Evolutionary conservation across 2,329 filamentous ascomycete species (phyloP), one percentile per base, ranked within the genome.

Genomic region (Didymella lethalis): DNA sequence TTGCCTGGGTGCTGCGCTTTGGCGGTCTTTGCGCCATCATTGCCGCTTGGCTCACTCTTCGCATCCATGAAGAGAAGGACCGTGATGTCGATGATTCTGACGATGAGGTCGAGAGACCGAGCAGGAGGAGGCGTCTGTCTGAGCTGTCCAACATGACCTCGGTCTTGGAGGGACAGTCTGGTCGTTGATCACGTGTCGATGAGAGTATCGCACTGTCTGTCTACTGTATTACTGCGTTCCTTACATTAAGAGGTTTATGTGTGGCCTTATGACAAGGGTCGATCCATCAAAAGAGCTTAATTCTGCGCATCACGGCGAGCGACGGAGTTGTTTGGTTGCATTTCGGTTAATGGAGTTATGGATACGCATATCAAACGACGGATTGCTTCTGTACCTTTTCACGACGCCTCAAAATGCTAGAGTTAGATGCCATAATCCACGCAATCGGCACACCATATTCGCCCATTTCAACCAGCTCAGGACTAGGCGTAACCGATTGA

Each of bases 1-100:
- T 97, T 48, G 88, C 89, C 16, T 92, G 94, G 81, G 92, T 97
- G 41, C 80, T 98, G 68, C 87, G 93, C 20, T 88, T 96, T 54
- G 93, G 93, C 1, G 94, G 93, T 2, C 77, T 90, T 43, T 91
- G 90, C 62, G 91, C 93, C 1, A 75, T 97, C 47, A 80, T 90
- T 3, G 91, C 94, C 6, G 92, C 90, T 5, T 91, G 85, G 66
- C 85, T 94, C 72, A 89, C 92, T 11, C 81, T 84, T 49, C 82
- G 84, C 57, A 87, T 95, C 34, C 81, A 84, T 38, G 90, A 93
- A 68, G 86, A 89, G 59, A 77, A 75, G 48, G 61, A 69, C 41
- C 41, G 41, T 2, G 41, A 44, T 28, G 62, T 68, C 3, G 66
- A 64, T 3, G 64, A 32, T 16, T 32, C 31, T 32, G 12, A 67